phyloP scores from a whole-genome alignment of 2,329 filamentous ascomycete species.

The Mollisia scopiformis region DNA sequence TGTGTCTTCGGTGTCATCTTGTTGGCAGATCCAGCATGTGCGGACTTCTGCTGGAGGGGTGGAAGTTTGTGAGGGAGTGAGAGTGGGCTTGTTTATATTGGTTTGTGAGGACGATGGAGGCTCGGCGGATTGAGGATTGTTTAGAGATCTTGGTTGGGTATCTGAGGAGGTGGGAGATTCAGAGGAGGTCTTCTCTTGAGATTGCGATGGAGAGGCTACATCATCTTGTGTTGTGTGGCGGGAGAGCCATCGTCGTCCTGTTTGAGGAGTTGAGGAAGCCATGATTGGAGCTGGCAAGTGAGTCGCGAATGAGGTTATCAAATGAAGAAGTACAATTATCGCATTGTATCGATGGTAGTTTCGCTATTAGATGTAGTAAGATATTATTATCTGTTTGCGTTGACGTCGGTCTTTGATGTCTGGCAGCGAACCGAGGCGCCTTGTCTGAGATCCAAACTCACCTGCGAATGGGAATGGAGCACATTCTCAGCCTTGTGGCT shows the following conservation, averaged over 20 bases:
- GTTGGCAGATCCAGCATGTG: conserved; percentile 67
- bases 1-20: conserved; percentile 53
- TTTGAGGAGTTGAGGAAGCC: neutral
- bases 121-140: neutral
- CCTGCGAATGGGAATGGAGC: neutral
- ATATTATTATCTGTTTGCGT: neutral
- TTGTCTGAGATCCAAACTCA: neutral
- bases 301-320: neutral
- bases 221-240: neutral
- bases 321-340: too few species aligned
- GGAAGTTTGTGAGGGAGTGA: neutral
- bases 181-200: neutral
- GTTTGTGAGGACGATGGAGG: neutral
- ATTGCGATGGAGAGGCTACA: neutral
- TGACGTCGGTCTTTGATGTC: neutral
- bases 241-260: neutral
- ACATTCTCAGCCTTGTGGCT: conserved; percentile 1
- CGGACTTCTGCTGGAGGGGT: conserved; percentile 24
- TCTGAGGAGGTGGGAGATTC: conserved; percentile 4
- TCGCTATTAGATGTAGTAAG: neutral
- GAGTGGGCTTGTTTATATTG: neutral
- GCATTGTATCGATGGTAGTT: neutral
- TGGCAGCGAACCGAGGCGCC: conserved; percentile 2
- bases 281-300: neutral
- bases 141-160: neutral